These are phyloP conservation scores for Tetrahymena malaccensis DNA, from an alignment of 73 alveolate genomes.

Conservation along the genomic window DNA sequence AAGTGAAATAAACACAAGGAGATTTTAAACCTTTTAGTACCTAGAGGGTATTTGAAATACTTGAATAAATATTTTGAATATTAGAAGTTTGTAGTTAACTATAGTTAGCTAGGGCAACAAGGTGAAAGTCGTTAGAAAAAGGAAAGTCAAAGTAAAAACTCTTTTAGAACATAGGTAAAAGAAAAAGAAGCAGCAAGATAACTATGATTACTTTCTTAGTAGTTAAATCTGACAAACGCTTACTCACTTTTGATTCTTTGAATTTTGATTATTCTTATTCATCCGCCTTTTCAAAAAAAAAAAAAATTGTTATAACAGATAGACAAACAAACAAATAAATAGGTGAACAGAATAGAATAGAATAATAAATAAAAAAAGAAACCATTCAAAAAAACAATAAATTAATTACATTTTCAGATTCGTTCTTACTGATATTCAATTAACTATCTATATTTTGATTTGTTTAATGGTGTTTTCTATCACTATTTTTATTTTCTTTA, in stretches of 20 bases:
- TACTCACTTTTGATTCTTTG: conserved; percentile 79
- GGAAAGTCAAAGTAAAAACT: conserved; percentile 31
- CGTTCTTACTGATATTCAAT: neutral
- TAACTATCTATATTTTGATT: neutral
- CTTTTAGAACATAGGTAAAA: conserved; percentile 46
- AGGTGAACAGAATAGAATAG: neutral
- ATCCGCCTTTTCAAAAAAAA: too few species aligned
- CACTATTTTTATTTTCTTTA: neutral
- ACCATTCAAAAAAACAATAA: neutral
- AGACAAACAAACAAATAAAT: neutral
- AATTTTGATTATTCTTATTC: neutral
- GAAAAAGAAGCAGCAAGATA: conserved; percentile 62
- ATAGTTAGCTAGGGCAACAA: neutral
- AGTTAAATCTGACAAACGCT: conserved; percentile 71
- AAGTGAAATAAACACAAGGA: conserved; percentile 46
- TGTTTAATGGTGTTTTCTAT: neutral
- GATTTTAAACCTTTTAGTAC: conserved; percentile 28
- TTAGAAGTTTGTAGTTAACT: neutral
- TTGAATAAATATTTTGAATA: neutral
- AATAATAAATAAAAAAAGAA: neutral
- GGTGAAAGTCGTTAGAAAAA: conserved; percentile 17
- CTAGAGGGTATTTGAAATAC: conserved; percentile 32
- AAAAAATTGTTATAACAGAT: too few species aligned
- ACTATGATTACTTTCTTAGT: conserved; percentile 75
- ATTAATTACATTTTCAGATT: neutral